Conservation (phyloP, 306 rosid species). For the Spatholobus suberectus region DNA sequence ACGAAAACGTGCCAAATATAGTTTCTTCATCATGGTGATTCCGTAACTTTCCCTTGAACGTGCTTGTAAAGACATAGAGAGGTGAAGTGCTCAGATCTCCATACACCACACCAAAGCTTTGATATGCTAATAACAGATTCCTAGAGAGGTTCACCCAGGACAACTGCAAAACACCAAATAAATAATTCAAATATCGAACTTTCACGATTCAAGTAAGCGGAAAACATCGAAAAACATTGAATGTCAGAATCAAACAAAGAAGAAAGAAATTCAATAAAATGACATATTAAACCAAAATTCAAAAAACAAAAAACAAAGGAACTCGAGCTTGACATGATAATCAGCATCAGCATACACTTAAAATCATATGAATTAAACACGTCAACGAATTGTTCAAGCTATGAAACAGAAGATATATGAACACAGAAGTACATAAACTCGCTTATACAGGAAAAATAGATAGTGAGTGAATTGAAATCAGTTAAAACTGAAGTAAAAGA, state of each 20-base stretch:
- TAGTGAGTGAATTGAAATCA: neutral
- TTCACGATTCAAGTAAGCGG: neutral
- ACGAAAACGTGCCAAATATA: slow-evolving; percentile 82
- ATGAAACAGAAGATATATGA: neutral
- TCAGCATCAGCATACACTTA: neutral
- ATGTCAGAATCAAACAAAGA: slow-evolving; percentile 3
- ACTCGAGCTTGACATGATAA: neutral
- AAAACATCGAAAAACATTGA: neutral
- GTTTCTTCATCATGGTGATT: slow-evolving; percentile 63
- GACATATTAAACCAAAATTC: neutral
- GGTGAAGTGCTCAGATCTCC: slow-evolving; percentile 94
- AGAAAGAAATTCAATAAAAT: neutral
- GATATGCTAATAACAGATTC: slow-evolving; percentile 76
- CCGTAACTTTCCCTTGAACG: slow-evolving; percentile 60
- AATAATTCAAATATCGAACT: neutral
- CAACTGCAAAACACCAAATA: slow-evolving; percentile 54
- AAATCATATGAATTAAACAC: neutral
- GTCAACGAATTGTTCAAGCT: neutral
- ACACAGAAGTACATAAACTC: neutral
- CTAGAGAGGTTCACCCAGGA: slow-evolving; percentile 64
- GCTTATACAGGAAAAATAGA: neutral
- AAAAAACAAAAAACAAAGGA: neutral
- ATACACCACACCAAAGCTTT: slow-evolving; percentile 89
- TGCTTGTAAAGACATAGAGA: slow-evolving; percentile 78
- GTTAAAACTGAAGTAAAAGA: neutral